phyloP scores from a whole-genome alignment of 371 early-diverging fungal species.

The Nosema muscidifuracis region DNA sequence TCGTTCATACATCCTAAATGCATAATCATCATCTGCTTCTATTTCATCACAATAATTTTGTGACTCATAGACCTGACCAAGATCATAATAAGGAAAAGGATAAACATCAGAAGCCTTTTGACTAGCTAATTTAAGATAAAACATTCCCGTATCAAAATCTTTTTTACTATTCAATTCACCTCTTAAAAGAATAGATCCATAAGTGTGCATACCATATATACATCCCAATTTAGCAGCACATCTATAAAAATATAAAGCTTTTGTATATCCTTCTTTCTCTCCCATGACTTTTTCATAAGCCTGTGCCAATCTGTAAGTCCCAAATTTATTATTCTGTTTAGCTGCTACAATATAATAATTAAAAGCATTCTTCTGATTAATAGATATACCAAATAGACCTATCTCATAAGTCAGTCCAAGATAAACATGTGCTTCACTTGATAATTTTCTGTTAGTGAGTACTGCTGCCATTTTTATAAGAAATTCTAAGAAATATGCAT shows the following conservation, averaged over 20 bases:
- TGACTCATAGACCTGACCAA: slow-evolving; percentile 59
- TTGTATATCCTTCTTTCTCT: slow-evolving; percentile 24
- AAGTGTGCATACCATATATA: slow-evolving; percentile 60
- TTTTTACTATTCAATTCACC: slow-evolving; percentile 45
- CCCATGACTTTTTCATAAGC: slow-evolving; percentile 61
- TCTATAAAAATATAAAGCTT: slow-evolving; percentile 62
- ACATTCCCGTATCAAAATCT: slow-evolving; percentile 57
- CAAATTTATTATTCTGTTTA: slow-evolving; percentile 55
- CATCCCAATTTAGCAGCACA: slow-evolving; percentile 63
- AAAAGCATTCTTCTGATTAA: slow-evolving; percentile 52
- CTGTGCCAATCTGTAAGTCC: slow-evolving; percentile 61
- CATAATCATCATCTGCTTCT: slow-evolving; percentile 53
- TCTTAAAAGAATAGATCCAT: slow-evolving; percentile 54
- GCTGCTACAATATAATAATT: slow-evolving; percentile 57
- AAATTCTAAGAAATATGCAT: slow-evolving; percentile 27
- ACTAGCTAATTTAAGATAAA: slow-evolving; percentile 60
- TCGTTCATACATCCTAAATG: slow-evolving; percentile 54
- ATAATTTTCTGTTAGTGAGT: slow-evolving; percentile 55
- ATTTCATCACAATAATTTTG: slow-evolving; percentile 29
- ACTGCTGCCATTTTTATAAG: slow-evolving; percentile 47
- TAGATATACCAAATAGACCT: slow-evolving; percentile 44
- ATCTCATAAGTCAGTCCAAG: slow-evolving; percentile 49
- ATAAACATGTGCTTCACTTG: slow-evolving; percentile 53
- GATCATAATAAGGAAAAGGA: slow-evolving; percentile 62
- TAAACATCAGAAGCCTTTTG: slow-evolving; percentile 54